phyloP scores from a whole-genome alignment of 352 stramenopile species.

The Globisporangium spinosum region DNA sequence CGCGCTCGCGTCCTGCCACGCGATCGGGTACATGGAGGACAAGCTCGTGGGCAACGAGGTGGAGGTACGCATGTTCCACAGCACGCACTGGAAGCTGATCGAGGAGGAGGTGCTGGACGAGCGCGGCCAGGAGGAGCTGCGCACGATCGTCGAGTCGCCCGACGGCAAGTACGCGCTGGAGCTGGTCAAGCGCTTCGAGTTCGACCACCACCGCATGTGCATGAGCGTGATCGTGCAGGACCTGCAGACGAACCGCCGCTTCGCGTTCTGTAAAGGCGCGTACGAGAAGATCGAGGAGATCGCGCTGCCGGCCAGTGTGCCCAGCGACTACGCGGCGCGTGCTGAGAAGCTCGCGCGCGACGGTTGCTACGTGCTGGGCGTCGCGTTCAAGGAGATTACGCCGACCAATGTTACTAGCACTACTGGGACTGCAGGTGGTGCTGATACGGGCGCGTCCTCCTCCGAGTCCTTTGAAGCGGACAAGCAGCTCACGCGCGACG shows the following conservation, averaged over 20 bases:
- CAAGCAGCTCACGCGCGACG: conserved; percentile 32
- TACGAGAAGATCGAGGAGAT: conserved; percentile 72
- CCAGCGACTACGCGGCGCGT: conserved; percentile 44
- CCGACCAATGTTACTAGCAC: neutral
- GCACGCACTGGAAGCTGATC: conserved; percentile 42
- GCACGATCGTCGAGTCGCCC: conserved; percentile 17
- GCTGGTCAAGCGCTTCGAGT: conserved; percentile 83
- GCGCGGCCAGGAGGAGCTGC: conserved; percentile 19
- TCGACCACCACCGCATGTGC: conserved; percentile 80
- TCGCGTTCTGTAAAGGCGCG: conserved; percentile 78
- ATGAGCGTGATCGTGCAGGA: conserved; percentile 77
- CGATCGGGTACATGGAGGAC: conserved; percentile 39
- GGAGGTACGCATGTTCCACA: conserved; percentile 69
- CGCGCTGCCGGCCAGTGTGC: conserved; percentile 36
- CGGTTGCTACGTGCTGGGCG: conserved; percentile 75
- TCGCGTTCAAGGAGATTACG: conserved; percentile 33
- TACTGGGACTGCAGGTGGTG: conserved; percentile 10
- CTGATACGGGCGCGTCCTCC: neutral
- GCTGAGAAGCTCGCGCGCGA: conserved; percentile 40
- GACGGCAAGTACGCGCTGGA: conserved; percentile 25
- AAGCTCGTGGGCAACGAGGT: conserved; percentile 73
- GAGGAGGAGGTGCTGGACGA: conserved; percentile 27
- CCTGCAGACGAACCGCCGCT: conserved; percentile 26
- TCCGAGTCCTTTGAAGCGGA: neutral
- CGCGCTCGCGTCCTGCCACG: conserved; percentile 66